Evolutionary conservation across 2,329 filamentous ascomycete genomes (phyloP), one percentile per base, ranked within the genome.

Genomic region (Bipolaris zeicola): DNA sequence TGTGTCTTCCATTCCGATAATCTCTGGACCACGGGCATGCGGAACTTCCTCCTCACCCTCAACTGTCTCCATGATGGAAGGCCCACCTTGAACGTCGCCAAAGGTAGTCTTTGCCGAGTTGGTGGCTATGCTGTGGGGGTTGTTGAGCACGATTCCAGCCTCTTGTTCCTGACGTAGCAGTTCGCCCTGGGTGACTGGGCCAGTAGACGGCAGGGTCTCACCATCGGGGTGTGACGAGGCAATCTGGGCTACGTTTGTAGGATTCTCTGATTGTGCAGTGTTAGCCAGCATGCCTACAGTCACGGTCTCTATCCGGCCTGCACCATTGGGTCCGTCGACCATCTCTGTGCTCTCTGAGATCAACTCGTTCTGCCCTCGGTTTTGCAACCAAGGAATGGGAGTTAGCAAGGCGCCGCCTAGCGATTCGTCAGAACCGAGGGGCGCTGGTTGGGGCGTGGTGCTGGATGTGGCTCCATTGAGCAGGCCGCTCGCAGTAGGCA

Each of bases 381-480:
- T 69, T 54, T 77, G 67, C 48, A 98, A 80, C 95, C 95, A 99
- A 0, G 93, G 91, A 55, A 99, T 98, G 0, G 94, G 95, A 1
- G 94, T 98, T 47, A 99, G 81, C 16, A 97, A 81, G 0, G 95
- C 95, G 6, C 95, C 95, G 20, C 94, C 94, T 1, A 98, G 80
- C 11, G 89, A 89, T 73, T 97, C 94, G 67, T 98, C 94, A 46
- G 90, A 92, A 1, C 92, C 93, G 6, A 94, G 79, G 0, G 77
- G 64, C 0, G 68, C 62, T 4, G 76, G 66, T 64, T 76, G 64
- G 60, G 74, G 45, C 3, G 60, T 60, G 18, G 60, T 61, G 16
- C 83, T 80, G 2, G 63, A 58, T n/a, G 81, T 79, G 6, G 82
- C 75, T 24, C 89, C 90, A 69, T 95, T 93, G 50, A 82, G 75